A percentile compares a stretch with the other conserved stretches of the same genome.
Conservation (phyloP, 2,329 filamentous ascomycete species). For the Rasamsonia emersonii region DNA sequence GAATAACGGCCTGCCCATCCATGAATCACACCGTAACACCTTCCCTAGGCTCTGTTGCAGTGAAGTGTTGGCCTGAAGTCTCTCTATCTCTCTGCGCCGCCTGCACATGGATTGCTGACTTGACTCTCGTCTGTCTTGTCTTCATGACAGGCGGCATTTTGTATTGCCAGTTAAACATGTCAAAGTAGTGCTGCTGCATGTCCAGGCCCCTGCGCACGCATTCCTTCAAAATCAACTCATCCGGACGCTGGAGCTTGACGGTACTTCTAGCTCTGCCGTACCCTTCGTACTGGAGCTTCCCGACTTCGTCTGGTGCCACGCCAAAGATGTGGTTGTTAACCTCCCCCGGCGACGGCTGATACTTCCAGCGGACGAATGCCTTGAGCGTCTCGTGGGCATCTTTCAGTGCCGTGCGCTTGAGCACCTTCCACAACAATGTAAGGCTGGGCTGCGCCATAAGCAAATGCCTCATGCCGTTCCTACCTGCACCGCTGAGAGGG, state of each 20-base stretch:
- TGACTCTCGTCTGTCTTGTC: background rate
- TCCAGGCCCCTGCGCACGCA: slow-evolving; percentile 43
- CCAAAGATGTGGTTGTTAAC: slow-evolving; percentile 36
- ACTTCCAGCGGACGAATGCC: slow-evolving; percentile 52
- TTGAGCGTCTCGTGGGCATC: slow-evolving; percentile 45
- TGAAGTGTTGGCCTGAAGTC: no score
- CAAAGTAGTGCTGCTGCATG: slow-evolving; percentile 45
- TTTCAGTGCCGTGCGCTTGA: slow-evolving; percentile 49
- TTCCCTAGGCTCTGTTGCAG: no score
- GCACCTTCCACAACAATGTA: slow-evolving; percentile 49
- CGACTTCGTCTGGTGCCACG: slow-evolving; percentile 46
- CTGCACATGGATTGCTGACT: no score
- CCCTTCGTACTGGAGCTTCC: slow-evolving; percentile 33
- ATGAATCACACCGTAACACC: no score
- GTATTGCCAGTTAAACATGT: slow-evolving; percentile 57
- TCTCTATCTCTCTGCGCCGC: no score
- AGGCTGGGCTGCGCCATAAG: slow-evolving; percentile 53
- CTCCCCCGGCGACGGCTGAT: slow-evolving; percentile 24
- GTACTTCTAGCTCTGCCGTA: slow-evolving; percentile 27
- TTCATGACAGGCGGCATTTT: slow-evolving; percentile 45
- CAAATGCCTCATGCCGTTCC: slow-evolving; percentile 45
- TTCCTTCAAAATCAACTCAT: slow-evolving; percentile 53
- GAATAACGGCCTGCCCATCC: no score
- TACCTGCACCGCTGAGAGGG: slow-evolving; percentile 48
- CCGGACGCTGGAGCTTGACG: slow-evolving; percentile 45